These are phyloP conservation scores for Apophysomyces trapeziformis DNA, from an alignment of 371 early-diverging fungal genomes.

Conservation along the genomic window DNA sequence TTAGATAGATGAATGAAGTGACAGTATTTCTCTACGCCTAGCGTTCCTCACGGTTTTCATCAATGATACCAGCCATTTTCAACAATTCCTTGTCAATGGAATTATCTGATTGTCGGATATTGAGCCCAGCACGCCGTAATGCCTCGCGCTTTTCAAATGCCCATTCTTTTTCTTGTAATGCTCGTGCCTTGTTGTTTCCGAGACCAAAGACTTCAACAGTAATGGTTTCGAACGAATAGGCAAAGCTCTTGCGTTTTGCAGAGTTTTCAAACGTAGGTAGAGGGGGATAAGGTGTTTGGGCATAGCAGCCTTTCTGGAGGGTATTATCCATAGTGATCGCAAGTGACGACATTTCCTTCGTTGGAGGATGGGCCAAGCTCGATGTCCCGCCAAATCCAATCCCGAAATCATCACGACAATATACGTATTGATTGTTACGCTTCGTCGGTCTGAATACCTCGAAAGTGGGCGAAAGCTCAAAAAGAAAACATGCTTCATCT, in stretches of 20 bases:
- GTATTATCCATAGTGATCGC: slow-evolving; percentile 47
- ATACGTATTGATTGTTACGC: slow-evolving; percentile 46
- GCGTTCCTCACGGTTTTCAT: slow-evolving; percentile 37
- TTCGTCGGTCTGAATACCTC: slow-evolving; percentile 53
- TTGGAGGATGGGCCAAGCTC: slow-evolving; percentile 12
- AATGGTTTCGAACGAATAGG: slow-evolving; percentile 49
- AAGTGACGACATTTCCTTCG: slow-evolving; percentile 18
- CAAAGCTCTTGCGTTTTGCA: slow-evolving; percentile 19
- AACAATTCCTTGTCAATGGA: slow-evolving; percentile 49
- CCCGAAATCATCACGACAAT: slow-evolving; percentile 59
- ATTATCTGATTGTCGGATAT: slow-evolving; percentile 50
- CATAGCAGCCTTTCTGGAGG: slow-evolving; percentile 51
- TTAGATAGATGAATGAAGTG: not conserved
- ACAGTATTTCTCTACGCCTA: slow-evolving; percentile 13
- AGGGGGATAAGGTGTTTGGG: slow-evolving; percentile 46
- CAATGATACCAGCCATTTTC: slow-evolving; percentile 55
- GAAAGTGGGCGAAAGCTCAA: slow-evolving; percentile 61
- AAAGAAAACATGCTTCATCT: slow-evolving; percentile 49
- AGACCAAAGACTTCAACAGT: slow-evolving; percentile 68
- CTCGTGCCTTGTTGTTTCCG: slow-evolving; percentile 51
- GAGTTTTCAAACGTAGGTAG: slow-evolving; percentile 33
- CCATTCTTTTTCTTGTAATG: slow-evolving; percentile 56
- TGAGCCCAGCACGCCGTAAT: slow-evolving; percentile 45
- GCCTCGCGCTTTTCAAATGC: slow-evolving; percentile 64
- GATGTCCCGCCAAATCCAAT: slow-evolving; percentile 62